Conservation (phyloP, 208 protist genomes). For the Porcisia deanei region DNA sequence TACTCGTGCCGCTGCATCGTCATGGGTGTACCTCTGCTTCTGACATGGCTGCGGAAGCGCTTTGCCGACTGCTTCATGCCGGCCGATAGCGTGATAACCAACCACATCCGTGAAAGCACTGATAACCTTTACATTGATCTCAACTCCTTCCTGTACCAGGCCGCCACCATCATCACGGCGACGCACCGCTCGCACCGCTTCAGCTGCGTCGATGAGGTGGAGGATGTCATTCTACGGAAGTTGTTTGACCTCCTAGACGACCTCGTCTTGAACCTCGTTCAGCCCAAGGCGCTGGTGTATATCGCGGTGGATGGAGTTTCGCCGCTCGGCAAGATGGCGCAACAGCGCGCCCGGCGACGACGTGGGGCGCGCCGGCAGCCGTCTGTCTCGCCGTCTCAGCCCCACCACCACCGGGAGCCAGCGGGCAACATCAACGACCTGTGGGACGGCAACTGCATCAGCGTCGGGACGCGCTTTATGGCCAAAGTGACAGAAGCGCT, state of each 20-base stretch:
- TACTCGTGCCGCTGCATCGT: not conserved
- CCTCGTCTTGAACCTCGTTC: constrained; percentile 83
- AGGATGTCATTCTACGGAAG: constrained; percentile 65
- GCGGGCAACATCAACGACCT: constrained; percentile 37
- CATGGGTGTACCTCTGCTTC: constrained; percentile 87
- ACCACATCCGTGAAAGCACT: constrained; percentile 19
- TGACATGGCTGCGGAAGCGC: constrained; percentile 81
- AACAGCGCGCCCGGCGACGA: constrained; percentile 97
- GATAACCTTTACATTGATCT: constrained; percentile 88
- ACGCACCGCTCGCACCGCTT: constrained; percentile 41
- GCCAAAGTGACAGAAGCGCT: constrained; percentile 69
- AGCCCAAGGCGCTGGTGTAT: constrained; percentile 96
- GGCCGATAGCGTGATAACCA: constrained; percentile 34
- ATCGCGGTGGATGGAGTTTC: constrained; percentile 97
- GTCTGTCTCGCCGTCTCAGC: not conserved
- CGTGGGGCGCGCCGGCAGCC: constrained; percentile 30
- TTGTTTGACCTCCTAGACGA: constrained; percentile 85
- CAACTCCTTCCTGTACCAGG: constrained; percentile 86
- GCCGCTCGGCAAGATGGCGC: constrained; percentile 98
- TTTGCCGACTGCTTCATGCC: constrained; percentile 85
- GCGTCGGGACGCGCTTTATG: constrained; percentile 87
- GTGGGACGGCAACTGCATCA: constrained; percentile 89
- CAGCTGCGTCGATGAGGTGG: constrained; percentile 51
- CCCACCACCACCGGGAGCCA: constrained; percentile 5
- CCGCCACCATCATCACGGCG: constrained; percentile 57